These are phyloP conservation scores for Diaporthe citriasiana DNA, from an alignment of 2,329 filamentous ascomycete species.

Conservation along the genomic window DNA sequence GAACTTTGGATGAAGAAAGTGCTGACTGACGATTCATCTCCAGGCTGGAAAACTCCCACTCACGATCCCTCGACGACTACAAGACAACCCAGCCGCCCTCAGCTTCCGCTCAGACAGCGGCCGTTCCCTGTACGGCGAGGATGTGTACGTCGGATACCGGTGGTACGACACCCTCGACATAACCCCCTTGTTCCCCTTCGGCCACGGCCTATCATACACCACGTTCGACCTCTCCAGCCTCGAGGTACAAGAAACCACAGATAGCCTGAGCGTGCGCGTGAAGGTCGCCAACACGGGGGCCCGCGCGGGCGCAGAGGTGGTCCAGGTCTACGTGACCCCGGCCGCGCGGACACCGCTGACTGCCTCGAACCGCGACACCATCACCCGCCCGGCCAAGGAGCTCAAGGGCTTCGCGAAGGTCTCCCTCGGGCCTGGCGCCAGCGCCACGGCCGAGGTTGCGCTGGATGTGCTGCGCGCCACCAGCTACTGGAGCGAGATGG, in stretches of 20 bases:
- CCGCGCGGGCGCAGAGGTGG: constrained; percentile 47
- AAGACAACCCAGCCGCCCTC: constrained; percentile 82
- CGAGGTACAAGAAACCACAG: background rate
- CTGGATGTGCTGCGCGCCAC: constrained; percentile 53
- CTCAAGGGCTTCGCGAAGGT: constrained; percentile 61
- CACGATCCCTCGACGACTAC: constrained; percentile 76
- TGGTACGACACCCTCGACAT: constrained; percentile 82
- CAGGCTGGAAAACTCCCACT: constrained; percentile 79
- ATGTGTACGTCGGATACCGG: constrained; percentile 84
- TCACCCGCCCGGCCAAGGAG: constrained; percentile 57
- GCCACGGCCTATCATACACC: constrained; percentile 84
- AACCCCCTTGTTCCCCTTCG: constrained; percentile 80
- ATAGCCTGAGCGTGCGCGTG: constrained; percentile 53
- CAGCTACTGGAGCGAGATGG: constrained; percentile 58
- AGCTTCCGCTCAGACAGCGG: constrained; percentile 81
- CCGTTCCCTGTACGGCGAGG: constrained; percentile 82
- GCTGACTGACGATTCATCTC: background rate
- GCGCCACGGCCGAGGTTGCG: constrained; percentile 48
- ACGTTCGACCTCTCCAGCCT: constrained; percentile 66
- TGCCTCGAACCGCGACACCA: constrained; percentile 42
- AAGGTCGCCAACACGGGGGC: constrained; percentile 57
- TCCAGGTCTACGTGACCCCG: constrained; percentile 51
- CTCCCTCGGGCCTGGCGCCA: constrained; percentile 53
- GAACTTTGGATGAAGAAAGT: background rate
- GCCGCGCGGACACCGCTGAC: constrained; percentile 45